A percentile compares a stretch with the other conserved stretches of the same genome.
Evolutionary conservation across 352 stramenopile genomes (phyloP).

Genomic region (Phytopythium aichiense): DNA sequence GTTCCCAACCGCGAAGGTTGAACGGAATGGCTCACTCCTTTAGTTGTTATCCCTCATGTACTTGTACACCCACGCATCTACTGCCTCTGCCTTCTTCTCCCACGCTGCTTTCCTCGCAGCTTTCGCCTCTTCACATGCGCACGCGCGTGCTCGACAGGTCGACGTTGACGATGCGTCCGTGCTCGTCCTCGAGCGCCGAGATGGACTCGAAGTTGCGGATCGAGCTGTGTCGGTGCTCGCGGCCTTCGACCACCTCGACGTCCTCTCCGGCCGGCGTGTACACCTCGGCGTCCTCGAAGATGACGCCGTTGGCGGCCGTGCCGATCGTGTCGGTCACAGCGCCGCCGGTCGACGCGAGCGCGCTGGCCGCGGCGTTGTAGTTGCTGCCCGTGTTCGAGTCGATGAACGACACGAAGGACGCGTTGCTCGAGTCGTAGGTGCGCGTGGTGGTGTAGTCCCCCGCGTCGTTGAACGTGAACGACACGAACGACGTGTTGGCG

Average conservation of each 20-base stretch:
- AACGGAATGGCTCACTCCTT: no score
- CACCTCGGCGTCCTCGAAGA: conserved; percentile 23
- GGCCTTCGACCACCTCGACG: neutral
- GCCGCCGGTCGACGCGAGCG: conserved; percentile 2
- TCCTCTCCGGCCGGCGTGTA: conserved; percentile 9
- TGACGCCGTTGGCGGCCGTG: conserved; percentile 11
- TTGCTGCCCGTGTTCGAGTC: conserved; percentile 6
- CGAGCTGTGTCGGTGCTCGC: conserved; percentile 12
- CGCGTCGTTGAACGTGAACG: conserved; percentile 30
- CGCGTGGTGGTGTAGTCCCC: conserved; percentile 1
- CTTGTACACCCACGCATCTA: neutral
- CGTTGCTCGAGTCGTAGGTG: conserved; percentile 11
- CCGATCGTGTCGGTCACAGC: neutral
- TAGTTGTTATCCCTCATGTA: neutral
- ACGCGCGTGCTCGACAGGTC: conserved; percentile 32
- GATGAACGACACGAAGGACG: conserved; percentile 8
- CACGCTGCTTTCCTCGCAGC: no score
- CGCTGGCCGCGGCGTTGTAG: conserved; percentile 12
- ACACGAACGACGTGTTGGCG: conserved; percentile 41
- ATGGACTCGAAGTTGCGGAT: conserved; percentile 46
- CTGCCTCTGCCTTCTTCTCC: neutral
- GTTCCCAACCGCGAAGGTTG: no score
- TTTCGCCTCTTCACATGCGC: conserved; percentile 21
- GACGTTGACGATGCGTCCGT: conserved; percentile 13
- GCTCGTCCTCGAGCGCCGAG: conserved; percentile 24